Percentiles rank a stretch among this genome's conserved stretches.
Conservation (phyloP, 495 filamentous ascomycete species). For the Patellaria atrata region DNA sequence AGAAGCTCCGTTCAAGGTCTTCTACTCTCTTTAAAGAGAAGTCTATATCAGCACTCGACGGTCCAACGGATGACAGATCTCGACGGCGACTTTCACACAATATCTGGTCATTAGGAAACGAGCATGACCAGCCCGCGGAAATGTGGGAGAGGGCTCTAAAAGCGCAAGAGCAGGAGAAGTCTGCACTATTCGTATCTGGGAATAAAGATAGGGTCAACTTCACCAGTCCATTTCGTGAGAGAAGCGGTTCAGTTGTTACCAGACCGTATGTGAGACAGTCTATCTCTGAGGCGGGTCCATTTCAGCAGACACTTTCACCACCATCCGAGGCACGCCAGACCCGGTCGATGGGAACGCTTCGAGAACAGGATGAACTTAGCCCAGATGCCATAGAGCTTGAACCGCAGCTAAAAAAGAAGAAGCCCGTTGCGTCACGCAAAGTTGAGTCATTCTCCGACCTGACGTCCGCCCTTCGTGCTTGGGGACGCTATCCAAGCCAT, state of each 20-base stretch:
- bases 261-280: slow-evolving; percentile 1
- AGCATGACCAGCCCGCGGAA: background rate
- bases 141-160: slow-evolving; percentile 19
- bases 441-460: too few relatives aligned
- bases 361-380: too few relatives aligned
- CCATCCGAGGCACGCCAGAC: background rate
- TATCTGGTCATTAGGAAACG: background rate
- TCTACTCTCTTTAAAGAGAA: background rate
- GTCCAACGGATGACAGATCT: slow-evolving; percentile 2
- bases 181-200: slow-evolving; percentile 11
- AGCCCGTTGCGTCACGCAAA: background rate
- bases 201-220: slow-evolving; percentile 10
- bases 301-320: background rate
- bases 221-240: slow-evolving; percentile 13
- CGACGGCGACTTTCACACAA: too few relatives aligned
- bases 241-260: slow-evolving; percentile 7
- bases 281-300: too few relatives aligned
- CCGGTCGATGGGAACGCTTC: too few relatives aligned
- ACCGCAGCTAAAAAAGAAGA: slow-evolving; percentile 4
- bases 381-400: background rate
- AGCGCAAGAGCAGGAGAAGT: slow-evolving; percentile 15
- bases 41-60: background rate
- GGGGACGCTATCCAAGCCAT: slow-evolving; percentile 20
- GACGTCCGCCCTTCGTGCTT: slow-evolving; percentile 7
- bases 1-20: background rate